These are phyloP conservation scores for Lodderomyces margitis DNA, from an alignment of 1,139 yeast species.

Conservation along the genomic window DNA sequence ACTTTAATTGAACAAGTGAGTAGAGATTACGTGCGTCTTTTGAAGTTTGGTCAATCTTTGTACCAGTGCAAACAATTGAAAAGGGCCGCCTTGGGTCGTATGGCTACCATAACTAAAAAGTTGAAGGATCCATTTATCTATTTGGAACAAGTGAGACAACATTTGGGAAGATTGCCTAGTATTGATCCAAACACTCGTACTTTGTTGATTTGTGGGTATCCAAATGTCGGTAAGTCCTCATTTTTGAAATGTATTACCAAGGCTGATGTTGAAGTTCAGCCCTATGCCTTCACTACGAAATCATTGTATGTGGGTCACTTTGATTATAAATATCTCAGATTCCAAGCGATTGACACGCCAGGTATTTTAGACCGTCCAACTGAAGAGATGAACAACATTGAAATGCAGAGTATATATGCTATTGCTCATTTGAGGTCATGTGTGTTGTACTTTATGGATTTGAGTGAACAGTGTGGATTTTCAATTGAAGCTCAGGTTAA, in stretches of 20 bases:
- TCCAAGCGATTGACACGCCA: conserved; percentile 99
- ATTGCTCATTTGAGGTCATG: conserved; percentile 97
- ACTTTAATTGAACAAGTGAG: conserved; percentile 93
- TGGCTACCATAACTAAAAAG: conserved; percentile 96
- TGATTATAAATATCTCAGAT: conserved; percentile 93
- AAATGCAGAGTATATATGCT: conserved; percentile 98
- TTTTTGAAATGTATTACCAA: conserved; percentile 90
- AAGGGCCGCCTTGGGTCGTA: conserved; percentile 98
- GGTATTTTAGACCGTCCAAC: conserved; percentile 98
- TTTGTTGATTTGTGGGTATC: conserved; percentile 94
- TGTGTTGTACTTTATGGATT: conserved; percentile 95
- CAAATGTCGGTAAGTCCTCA: conserved; percentile 98
- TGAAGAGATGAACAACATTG: conserved; percentile 98
- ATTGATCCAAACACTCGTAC: conserved; percentile 99
- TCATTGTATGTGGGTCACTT: conserved; percentile 95
- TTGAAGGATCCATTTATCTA: conserved; percentile 90
- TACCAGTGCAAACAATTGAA: conserved; percentile 98
- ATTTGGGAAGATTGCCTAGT: conserved; percentile 95
- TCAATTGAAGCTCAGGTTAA: conserved; percentile 96
- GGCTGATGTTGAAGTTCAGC: conserved; percentile 98
- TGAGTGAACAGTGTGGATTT: conserved; percentile 98
- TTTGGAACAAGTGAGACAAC: conserved; percentile 98
- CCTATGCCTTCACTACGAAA: conserved; percentile 97
- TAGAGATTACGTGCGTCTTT: conserved; percentile 87
- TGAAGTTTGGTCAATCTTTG: conserved; percentile 95